Conservation (phyloP, 176 grass and related monocot species). For the Oryza meridionalis region DNA sequence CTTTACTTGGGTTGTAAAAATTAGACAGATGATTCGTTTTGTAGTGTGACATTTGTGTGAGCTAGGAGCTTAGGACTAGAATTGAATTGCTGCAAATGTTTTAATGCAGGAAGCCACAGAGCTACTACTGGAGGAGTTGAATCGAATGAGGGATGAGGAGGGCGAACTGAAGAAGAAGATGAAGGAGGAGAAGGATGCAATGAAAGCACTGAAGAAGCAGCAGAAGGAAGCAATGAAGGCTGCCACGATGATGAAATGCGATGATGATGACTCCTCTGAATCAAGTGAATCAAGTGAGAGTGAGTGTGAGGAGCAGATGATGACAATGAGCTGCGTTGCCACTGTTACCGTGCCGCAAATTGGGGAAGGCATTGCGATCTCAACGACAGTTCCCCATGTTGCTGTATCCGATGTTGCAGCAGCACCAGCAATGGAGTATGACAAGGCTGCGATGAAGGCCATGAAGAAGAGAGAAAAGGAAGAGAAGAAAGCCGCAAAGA, state of each 20-base stretch:
- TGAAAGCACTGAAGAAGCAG: conserved; percentile 51
- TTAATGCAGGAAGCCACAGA: conserved; percentile 56
- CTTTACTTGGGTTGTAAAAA: not conserved
- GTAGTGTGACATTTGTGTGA: not conserved
- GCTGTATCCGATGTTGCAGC: not conserved
- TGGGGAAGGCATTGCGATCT: not conserved
- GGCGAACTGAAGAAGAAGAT: conserved; percentile 43
- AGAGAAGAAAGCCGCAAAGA: conserved; percentile 61
- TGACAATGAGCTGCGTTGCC: conserved; percentile 12
- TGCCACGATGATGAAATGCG: not conserved
- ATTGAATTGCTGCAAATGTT: not conserved
- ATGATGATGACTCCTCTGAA: conserved; percentile 38
- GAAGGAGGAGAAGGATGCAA: conserved; percentile 50
- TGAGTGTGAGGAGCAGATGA: conserved; percentile 25
- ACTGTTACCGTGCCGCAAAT: not conserved
- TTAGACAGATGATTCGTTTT: not conserved
- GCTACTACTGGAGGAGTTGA: conserved; percentile 61
- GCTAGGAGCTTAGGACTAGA: not conserved
- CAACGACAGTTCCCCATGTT: not conserved
- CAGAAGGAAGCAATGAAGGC: conserved; percentile 36
- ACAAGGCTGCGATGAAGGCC: conserved; percentile 48
- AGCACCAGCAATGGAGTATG: not conserved
- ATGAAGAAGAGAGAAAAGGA: conserved; percentile 68
- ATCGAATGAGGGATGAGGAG: conserved; percentile 58
- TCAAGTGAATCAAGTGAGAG: conserved; percentile 65